phyloP scores from a whole-genome alignment of 192 early-diverging fungal genomes.

The Pilobolus umbonatus region DNA sequence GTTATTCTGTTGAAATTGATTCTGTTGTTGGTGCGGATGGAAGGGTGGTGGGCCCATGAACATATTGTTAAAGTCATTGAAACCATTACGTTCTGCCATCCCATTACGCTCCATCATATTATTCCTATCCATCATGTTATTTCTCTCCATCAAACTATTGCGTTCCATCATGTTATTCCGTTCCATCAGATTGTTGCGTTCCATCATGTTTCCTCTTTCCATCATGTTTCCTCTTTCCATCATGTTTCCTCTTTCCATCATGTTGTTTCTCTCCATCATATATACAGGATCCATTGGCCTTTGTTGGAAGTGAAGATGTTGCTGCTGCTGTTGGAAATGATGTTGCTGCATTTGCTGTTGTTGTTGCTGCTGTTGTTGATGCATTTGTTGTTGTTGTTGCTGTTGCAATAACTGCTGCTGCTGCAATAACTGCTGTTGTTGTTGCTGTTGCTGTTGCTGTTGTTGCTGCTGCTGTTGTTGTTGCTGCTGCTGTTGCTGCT shows the following conservation, averaged over 20 bases:
- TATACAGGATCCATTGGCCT: constrained; percentile 13
- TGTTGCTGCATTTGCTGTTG: not conserved
- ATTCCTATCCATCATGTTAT: not conserved
- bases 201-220: not conserved
- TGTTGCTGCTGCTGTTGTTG: constrained; percentile 16
- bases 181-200: no score
- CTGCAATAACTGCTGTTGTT: not conserved
- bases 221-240: not conserved
- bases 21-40: constrained; percentile 15
- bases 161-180: not conserved
- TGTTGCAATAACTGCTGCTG: constrained; percentile 4
- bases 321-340: not conserved
- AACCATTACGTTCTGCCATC: no score
- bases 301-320: not conserved
- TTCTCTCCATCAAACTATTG: not conserved
- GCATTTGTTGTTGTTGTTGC: constrained; percentile 12
- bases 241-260: not conserved
- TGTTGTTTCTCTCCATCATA: constrained; percentile 13
- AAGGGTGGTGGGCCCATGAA: constrained; percentile 17
- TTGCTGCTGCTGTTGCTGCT: not conserved
- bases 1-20: constrained; percentile 7
- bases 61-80: constrained; percentile 15
- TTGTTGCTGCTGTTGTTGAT: no score
- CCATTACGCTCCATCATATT: no score
- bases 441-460: not conserved